Percentiles rank a stretch among this genome's conserved stretches.
These are phyloP conservation scores for Dryas integrifolia DNA, from an alignment of 331 rosid genomes.

Conservation along the genomic window DNA sequence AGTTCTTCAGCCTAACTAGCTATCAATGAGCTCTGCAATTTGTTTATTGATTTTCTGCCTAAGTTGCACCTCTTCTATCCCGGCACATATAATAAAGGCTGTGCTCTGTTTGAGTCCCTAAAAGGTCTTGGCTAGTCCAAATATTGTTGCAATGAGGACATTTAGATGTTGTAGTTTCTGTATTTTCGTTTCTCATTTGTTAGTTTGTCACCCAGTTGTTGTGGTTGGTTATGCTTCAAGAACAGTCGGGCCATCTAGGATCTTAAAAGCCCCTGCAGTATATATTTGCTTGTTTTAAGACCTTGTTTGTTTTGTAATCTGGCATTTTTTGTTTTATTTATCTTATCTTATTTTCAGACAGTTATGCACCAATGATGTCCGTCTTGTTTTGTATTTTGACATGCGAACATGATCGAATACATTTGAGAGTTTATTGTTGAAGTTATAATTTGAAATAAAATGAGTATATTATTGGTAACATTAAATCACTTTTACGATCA, in stretches of 20 bases:
- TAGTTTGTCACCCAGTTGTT: constrained; percentile 34
- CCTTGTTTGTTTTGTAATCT: constrained; percentile 44
- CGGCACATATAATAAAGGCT: constrained; percentile 45
- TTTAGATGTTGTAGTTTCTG: constrained; percentile 45
- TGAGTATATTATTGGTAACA: neutral
- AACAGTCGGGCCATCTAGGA: constrained; percentile 22
- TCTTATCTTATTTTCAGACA: neutral
- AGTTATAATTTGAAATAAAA: constrained; percentile 5
- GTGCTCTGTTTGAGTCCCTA: constrained; percentile 42
- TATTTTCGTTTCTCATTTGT: constrained; percentile 33
- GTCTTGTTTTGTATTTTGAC: neutral
- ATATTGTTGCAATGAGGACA: constrained; percentile 42
- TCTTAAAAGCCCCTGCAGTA: constrained; percentile 29
- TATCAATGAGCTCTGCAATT: constrained; percentile 38
- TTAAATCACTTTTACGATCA: neutral
- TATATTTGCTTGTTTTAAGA: constrained; percentile 40
- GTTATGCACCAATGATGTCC: neutral
- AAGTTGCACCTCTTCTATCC: constrained; percentile 39
- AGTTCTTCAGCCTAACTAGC: constrained; percentile 40
- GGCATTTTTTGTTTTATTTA: constrained; percentile 27
- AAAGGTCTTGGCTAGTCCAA: constrained; percentile 36
- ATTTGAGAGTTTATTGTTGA: neutral
- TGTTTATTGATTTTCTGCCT: constrained; percentile 43
- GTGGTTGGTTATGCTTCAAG: constrained; percentile 36
- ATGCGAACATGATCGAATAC: neutral